A percentile compares a stretch with the other conserved stretches of the same genome.
phyloP scores from a whole-genome alignment of 805 yeast genomes.

The Wickerhamiella siamensis region DNA sequence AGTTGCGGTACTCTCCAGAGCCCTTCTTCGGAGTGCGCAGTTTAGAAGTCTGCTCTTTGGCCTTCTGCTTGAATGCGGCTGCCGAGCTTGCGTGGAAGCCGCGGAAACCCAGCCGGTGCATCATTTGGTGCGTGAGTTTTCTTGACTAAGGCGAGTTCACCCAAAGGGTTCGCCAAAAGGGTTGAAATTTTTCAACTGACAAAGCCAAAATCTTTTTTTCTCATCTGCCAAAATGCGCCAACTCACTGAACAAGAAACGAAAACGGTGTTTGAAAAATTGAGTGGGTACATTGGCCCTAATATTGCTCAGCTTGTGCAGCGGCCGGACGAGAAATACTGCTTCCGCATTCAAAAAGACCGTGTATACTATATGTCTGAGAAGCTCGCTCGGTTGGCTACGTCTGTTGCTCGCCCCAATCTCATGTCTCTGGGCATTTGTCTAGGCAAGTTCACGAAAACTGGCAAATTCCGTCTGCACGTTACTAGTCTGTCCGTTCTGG shows the following conservation, averaged over 20 bases:
- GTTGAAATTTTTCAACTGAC: neutral
- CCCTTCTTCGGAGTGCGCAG: constrained; percentile 12
- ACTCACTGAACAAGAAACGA: constrained; percentile 92
- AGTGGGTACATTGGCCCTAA: constrained; percentile 96
- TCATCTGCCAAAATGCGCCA: constrained; percentile 54
- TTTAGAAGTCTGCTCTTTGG: constrained; percentile 5
- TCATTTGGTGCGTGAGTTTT: neutral
- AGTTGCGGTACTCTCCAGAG: constrained; percentile 17
- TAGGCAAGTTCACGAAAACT: constrained; percentile 94
- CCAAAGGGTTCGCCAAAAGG: too few species aligned
- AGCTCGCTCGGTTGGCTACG: constrained; percentile 75
- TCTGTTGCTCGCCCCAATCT: constrained; percentile 77
- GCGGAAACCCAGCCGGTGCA: neutral
- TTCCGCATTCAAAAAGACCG: constrained; percentile 92
- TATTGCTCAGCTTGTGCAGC: constrained; percentile 73
- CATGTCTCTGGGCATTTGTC: constrained; percentile 85
- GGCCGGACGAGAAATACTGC: constrained; percentile 74
- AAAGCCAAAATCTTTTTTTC: neutral
- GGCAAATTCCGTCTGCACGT: constrained; percentile 92
- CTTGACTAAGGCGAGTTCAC: too few species aligned
- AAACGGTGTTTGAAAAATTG: constrained; percentile 85
- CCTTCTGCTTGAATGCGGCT: constrained; percentile 9
- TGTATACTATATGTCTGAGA: constrained; percentile 77
- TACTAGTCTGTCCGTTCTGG: constrained; percentile 71
- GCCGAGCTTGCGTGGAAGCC: constrained; percentile 7